A percentile compares a stretch with the other conserved stretches of the same genome.
Evolutionary conservation across 768 basidiomycete genomes (phyloP).

Genomic region (Psilocybe cyanescens): DNA sequence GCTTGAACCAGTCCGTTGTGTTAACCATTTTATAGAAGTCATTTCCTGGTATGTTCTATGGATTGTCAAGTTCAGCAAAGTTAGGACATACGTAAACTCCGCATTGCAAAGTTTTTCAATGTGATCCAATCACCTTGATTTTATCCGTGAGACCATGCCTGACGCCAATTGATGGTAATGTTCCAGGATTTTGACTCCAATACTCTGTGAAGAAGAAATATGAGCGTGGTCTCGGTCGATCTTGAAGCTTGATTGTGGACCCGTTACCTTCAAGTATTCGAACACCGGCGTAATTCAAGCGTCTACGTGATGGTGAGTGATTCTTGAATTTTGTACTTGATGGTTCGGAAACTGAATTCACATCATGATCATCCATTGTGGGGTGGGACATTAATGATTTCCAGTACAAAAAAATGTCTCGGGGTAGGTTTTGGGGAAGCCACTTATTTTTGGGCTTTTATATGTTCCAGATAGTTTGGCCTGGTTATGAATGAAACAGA

Average conservation of each 20-base stretch:
- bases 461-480: neutral
- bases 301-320: neutral
- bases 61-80: neutral
- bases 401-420: neutral
- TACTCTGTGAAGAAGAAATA: conserved; percentile 7
- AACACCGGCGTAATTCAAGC: neutral
- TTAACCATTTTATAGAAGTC: conserved; percentile 11
- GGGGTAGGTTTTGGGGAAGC: neutral
- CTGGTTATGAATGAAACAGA: neutral
- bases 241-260: neutral
- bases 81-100: too few species aligned
- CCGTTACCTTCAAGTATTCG: neutral
- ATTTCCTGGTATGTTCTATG: conserved; percentile 21
- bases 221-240: neutral
- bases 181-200: conserved; percentile 8
- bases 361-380: neutral
- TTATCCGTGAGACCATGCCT: conserved; percentile 10
- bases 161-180: conserved; percentile 3
- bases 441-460: neutral
- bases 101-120: neutral
- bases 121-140: conserved; percentile 14
- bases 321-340: neutral
- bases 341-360: neutral
- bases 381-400: neutral
- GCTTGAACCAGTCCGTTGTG: conserved; percentile 21